Base-by-base conservation (phyloP, 495 filamentous ascomycete species). In the Penicillium canescens region DNA sequence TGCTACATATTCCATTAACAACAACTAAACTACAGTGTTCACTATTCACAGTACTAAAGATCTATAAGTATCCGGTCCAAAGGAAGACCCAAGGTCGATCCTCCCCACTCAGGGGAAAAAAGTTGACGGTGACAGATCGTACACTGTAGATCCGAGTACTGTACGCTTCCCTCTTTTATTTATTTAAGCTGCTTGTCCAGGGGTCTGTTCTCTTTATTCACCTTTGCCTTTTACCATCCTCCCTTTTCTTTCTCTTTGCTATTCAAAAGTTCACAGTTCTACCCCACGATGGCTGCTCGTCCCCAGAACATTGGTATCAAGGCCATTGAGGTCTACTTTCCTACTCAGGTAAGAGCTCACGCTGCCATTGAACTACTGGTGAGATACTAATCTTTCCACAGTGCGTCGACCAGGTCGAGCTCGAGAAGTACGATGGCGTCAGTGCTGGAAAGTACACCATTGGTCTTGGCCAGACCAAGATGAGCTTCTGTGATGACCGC, bases 301-400 rank as follows among this genome's bases (percentile, higher is more conserved):
- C 90, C 94, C 53, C 86, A 93, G 73, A 98, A 97, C 78, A 89
- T 98, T 69, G 94, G 94, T 84, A 96, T 98, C 75, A 98, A 98
- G 82, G 94, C 90, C 91, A 94, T 98, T 75, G 94, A 98, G 79
- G 87, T 98, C 71, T 98, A 98, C 77, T 96, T 96, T 71, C 94
- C 94, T 49, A 90, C 82, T 71, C 94, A 96, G 86, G 94, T 96
- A 76, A 55, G 88, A 75, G 43, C 23, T 18, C 16, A 7, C 20
- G 2, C 46, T 28, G 14, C 2, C 36, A 3, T 6, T 24, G 3
- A 7, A 8, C 39, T 21, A 23, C 37, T 42, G 4, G n/a, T 14
- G 5, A 11, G 14, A 14, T 39, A 62, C 66, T 69, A 57, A 72
- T 53, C 18, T 46, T 36, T 57, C 38, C 44, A 18, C 66, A 98